These are phyloP conservation scores for Zasmidium citrigriseum DNA, from an alignment of 2,329 filamentous ascomycete genomes.

Conservation along the genomic window DNA sequence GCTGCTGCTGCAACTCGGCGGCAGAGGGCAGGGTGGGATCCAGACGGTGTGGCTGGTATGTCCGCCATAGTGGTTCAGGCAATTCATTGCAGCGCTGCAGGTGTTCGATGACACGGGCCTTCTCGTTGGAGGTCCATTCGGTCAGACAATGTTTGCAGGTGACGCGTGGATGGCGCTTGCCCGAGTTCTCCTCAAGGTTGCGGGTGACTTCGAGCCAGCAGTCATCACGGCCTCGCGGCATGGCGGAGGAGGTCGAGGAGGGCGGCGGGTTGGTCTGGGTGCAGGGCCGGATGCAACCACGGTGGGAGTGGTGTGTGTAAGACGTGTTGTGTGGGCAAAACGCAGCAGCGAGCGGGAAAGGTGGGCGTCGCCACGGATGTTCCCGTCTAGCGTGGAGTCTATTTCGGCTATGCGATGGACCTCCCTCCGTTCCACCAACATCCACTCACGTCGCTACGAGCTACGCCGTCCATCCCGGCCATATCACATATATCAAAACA, in stretches of 20 bases:
- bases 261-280: not conserved
- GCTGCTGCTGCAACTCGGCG: conserved; percentile 25
- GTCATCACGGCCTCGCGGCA: conserved; percentile 28
- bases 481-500: too few species aligned
- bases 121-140: conserved; percentile 28
- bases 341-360: not conserved
- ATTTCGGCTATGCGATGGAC: not conserved
- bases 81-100: conserved; percentile 26
- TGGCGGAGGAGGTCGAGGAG: conserved; percentile 2
- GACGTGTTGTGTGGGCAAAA: not conserved
- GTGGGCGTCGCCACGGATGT: not conserved
- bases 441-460: too few species aligned
- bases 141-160: conserved; percentile 27
- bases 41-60: conserved; percentile 26
- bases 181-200: conserved; percentile 25
- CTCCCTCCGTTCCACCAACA: not conserved
- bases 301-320: conserved; percentile 1
- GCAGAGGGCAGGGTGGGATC: conserved; percentile 26
- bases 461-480: too few species aligned
- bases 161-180: conserved; percentile 29
- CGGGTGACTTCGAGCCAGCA: conserved; percentile 27
- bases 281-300: conserved; percentile 2
- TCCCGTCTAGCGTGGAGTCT: not conserved
- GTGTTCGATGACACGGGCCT: conserved; percentile 26
- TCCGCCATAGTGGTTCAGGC: conserved; percentile 25